phyloP scores from a whole-genome alignment of 1,139 yeast species.

The Nadsonia starkeyi-henricii region DNA sequence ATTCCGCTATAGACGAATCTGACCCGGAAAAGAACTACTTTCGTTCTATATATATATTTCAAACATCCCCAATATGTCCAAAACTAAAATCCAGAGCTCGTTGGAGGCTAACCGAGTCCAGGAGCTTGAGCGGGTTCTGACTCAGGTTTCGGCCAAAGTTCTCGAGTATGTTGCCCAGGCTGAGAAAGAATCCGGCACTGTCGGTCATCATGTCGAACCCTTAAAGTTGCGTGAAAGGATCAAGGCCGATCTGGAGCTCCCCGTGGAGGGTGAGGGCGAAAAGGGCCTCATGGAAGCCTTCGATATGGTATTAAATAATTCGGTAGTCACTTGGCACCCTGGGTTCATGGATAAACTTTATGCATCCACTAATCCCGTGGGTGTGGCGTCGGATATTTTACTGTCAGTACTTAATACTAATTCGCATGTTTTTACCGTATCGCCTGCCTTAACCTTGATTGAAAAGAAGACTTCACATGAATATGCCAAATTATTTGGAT shows the following conservation, averaged over 20 bases:
- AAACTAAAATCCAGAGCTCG: not conserved
- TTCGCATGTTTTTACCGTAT: conserved; percentile 75
- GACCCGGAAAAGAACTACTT: no score
- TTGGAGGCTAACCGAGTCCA: not conserved
- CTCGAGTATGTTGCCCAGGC: not conserved
- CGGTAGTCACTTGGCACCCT: conserved; percentile 79
- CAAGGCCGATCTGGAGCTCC: conserved; percentile 16
- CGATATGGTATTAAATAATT: conserved; percentile 46
- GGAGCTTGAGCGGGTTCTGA: not conserved
- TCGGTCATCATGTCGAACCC: not conserved
- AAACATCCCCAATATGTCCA: not conserved
- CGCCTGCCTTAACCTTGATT: conserved; percentile 65
- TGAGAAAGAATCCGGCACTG: not conserved
- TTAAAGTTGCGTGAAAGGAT: not conserved
- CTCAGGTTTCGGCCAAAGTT: not conserved
- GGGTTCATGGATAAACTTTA: conserved; percentile 77
- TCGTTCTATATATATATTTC: no score
- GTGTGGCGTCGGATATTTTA: conserved; percentile 59
- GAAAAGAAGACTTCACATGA: conserved; percentile 56
- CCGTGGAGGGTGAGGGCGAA: conserved; percentile 25
- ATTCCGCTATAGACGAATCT: no score
- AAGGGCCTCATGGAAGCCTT: conserved; percentile 35
- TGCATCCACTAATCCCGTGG: conserved; percentile 76
- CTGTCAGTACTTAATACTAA: conserved; percentile 66
- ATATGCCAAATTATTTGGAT: conserved; percentile 59